A percentile compares a stretch with the other conserved stretches of the same genome.
These are phyloP conservation scores for Boletus rufocinnamomeus DNA, from an alignment of 768 basidiomycete genomes.

Conservation along the genomic window DNA sequence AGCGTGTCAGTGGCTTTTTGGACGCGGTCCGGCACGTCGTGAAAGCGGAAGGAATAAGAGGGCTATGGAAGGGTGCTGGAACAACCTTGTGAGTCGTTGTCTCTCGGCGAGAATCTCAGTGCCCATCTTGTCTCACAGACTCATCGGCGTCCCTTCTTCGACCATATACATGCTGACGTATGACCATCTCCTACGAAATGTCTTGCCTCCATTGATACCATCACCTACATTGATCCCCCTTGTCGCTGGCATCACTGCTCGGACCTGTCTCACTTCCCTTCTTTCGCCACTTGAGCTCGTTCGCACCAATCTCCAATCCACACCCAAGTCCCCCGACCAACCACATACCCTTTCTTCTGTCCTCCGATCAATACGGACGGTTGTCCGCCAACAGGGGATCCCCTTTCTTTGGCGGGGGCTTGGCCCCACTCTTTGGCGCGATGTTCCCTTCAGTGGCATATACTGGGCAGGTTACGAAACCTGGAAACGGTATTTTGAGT, in stretches of 20 bases:
- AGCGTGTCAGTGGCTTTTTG: constrained; percentile 81
- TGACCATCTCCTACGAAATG: constrained; percentile 73
- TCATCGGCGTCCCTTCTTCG: constrained; percentile 90
- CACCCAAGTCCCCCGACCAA: constrained; percentile 64
- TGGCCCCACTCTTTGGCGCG: constrained; percentile 91
- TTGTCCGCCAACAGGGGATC: constrained; percentile 66
- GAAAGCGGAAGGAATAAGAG: constrained; percentile 77
- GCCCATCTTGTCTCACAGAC: constrained; percentile 42
- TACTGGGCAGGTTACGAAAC: constrained; percentile 97
- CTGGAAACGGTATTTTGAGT: constrained; percentile 64
- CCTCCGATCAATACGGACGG: constrained; percentile 56
- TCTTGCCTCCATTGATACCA: constrained; percentile 63
- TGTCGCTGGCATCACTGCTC: constrained; percentile 77
- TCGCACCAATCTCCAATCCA: constrained; percentile 91
- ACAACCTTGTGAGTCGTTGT: constrained; percentile 71
- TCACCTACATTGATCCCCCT: constrained; percentile 62
- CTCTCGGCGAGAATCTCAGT: neutral
- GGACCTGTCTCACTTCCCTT: constrained; percentile 75
- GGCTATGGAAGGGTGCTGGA: constrained; percentile 94
- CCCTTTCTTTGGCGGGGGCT: constrained; percentile 87
- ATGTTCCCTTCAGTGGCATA: constrained; percentile 95
- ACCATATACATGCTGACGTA: constrained; percentile 96
- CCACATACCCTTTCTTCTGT: constrained; percentile 81
- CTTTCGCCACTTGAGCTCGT: constrained; percentile 90
- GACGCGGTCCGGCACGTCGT: constrained; percentile 82